phyloP scores from a whole-genome alignment of 2,329 filamentous ascomycete genomes.

The Aureobasidium sp. region DNA sequence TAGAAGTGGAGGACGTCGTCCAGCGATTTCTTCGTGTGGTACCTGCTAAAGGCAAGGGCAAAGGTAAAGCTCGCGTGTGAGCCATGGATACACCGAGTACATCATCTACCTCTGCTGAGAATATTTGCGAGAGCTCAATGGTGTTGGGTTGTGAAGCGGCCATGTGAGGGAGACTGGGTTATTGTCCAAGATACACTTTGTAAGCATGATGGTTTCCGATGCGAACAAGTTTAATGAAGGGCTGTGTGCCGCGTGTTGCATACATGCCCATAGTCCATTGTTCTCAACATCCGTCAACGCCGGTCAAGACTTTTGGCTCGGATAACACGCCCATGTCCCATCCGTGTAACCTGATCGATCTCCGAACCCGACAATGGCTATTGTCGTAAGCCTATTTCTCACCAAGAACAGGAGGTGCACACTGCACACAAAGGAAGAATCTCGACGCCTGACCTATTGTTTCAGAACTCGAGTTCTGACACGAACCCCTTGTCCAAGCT shows the following conservation, averaged over 20 bases:
- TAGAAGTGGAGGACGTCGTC: not conserved
- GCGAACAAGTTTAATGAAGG: not conserved
- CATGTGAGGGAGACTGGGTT: no score
- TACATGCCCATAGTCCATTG: no score
- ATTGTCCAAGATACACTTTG: no score
- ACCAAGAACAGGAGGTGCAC: not conserved
- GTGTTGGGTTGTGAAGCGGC: no score
- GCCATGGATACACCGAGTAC: no score
- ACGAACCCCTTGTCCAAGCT: constrained; percentile 1
- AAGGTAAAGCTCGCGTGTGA: no score
- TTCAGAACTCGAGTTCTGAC: not conserved
- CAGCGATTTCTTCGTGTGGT: not conserved
- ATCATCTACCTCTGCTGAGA: no score
- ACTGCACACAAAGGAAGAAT: not conserved
- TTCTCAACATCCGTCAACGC: no score
- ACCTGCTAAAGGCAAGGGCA: not conserved
- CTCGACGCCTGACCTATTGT: not conserved
- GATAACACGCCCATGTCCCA: not conserved
- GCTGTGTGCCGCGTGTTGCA: no score
- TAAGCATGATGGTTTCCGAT: not conserved
- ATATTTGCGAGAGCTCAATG: no score
- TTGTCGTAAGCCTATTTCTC: not conserved
- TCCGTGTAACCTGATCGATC: not conserved
- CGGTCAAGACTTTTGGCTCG: not conserved
- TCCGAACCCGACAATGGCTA: not conserved